A percentile compares a stretch with the other conserved stretches of the same genome.
These are phyloP conservation scores for Vinca minor DNA, from an alignment of 257 asterid species.

Conservation along the genomic window DNA sequence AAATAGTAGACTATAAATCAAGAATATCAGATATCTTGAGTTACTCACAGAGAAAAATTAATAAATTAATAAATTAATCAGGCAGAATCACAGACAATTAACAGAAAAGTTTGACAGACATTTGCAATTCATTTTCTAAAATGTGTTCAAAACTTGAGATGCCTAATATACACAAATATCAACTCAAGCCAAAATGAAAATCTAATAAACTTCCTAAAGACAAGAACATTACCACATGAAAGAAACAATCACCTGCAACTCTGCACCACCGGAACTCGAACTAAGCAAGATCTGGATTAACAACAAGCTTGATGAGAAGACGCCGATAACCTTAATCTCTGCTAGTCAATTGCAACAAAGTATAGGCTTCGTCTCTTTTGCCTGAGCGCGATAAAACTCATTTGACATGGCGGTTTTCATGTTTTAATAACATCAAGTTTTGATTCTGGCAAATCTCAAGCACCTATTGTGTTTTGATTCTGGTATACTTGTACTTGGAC, in stretches of 20 bases:
- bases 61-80: too few species aligned
- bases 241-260: neutral
- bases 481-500: conserved; percentile 27
- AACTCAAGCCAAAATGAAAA: conserved; percentile 5
- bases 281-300: conserved; percentile 12
- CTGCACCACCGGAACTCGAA: neutral
- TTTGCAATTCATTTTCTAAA: conserved; percentile 17
- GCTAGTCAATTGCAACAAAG: conserved; percentile 2
- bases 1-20: too few species aligned
- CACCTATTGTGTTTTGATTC: conserved; percentile 67
- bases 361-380: neutral
- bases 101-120: neutral
- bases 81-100: neutral
- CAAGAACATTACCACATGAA: conserved; percentile 10
- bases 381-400: neutral
- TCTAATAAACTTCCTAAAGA: conserved; percentile 13
- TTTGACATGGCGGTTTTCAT: conserved; percentile 4
- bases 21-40: too few species aligned
- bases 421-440: conserved; percentile 13
- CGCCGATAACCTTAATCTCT: neutral
- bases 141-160: conserved; percentile 3
- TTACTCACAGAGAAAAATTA: too few species aligned
- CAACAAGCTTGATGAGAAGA: neutral
- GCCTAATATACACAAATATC: too few species aligned
- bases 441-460: conserved; percentile 55